phyloP scores from a whole-genome alignment of 106 monocot species.

The Amphibolis antarctica region DNA sequence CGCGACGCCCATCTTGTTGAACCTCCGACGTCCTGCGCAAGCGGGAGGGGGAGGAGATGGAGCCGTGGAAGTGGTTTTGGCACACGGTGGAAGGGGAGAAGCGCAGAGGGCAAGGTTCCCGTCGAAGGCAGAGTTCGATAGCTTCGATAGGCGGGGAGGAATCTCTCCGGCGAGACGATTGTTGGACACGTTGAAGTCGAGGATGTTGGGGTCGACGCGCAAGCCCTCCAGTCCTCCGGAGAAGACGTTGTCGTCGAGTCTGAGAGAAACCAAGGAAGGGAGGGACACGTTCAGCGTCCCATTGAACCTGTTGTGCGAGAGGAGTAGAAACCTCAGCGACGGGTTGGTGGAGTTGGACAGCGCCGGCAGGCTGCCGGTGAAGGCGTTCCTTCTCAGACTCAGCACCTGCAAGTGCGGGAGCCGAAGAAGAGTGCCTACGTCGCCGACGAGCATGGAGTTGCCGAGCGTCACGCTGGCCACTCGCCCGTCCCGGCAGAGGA shows the following conservation, averaged over 20 bases:
- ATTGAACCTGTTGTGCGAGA: constrained; percentile 29
- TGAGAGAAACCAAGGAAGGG: constrained; percentile 17
- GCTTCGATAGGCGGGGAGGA: neutral
- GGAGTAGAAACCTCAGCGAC: constrained; percentile 16
- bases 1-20: constrained; percentile 6
- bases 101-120: neutral
- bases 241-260: constrained; percentile 29
- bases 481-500: constrained; percentile 17
- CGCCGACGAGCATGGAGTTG: constrained; percentile 13
- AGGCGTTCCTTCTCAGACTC: constrained; percentile 24
- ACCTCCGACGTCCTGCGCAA: neutral
- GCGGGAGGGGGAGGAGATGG: neutral
- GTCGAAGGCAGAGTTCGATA: neutral
- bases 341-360: constrained; percentile 18
- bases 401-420: constrained; percentile 20
- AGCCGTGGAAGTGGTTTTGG: neutral
- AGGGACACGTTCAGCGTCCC: constrained; percentile 21
- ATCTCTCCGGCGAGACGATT: constrained; percentile 4
- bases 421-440: constrained; percentile 13
- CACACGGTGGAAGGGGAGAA: neutral
- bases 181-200: constrained; percentile 19
- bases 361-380: constrained; percentile 10
- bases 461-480: constrained; percentile 23
- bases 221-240: constrained; percentile 20
- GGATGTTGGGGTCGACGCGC: neutral